Percentiles rank a stretch among this genome's conserved stretches.
Evolutionary conservation across 345 rosid genomes (phyloP).

Genomic region (Eucalyptus cloeziana): DNA sequence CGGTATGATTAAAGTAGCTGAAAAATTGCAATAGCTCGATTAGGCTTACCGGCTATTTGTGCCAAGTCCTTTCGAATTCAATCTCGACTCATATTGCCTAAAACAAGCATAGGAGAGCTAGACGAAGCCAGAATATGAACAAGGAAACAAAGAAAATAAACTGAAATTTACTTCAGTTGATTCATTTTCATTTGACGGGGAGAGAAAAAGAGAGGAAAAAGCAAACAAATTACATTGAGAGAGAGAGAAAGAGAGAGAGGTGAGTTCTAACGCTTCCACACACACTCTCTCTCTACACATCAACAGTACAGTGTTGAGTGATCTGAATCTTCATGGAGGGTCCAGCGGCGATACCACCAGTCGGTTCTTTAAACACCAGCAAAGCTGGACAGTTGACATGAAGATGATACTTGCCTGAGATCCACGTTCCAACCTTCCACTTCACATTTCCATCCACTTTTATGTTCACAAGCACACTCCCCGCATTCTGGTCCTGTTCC

Average conservation of each 20-base stretch:
- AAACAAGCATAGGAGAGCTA: neutral
- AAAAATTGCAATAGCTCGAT: neutral
- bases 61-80: neutral
- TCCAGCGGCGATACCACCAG: slow-evolving; percentile 1
- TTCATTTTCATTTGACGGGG: neutral
- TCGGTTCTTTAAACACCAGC: slow-evolving; percentile 12
- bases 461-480: slow-evolving; percentile 36
- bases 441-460: slow-evolving; percentile 41
- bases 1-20: neutral
- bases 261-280: neutral
- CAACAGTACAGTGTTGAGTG: slow-evolving; percentile 43
- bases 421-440: slow-evolving; percentile 80
- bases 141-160: neutral
- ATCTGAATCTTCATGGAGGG: slow-evolving; percentile 39
- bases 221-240: neutral
- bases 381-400: slow-evolving; percentile 45
- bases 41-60: neutral
- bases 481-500: slow-evolving; percentile 42
- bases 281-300: slow-evolving; percentile 9
- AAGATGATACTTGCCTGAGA: slow-evolving; percentile 50
- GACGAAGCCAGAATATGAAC: neutral
- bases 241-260: neutral
- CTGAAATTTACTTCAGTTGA: neutral
- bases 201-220: neutral
- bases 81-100: neutral